A percentile compares a stretch with the other conserved stretches of the same genome.
Conservation (phyloP, 208 protist species). For the Leishmania guyanensis region DNA sequence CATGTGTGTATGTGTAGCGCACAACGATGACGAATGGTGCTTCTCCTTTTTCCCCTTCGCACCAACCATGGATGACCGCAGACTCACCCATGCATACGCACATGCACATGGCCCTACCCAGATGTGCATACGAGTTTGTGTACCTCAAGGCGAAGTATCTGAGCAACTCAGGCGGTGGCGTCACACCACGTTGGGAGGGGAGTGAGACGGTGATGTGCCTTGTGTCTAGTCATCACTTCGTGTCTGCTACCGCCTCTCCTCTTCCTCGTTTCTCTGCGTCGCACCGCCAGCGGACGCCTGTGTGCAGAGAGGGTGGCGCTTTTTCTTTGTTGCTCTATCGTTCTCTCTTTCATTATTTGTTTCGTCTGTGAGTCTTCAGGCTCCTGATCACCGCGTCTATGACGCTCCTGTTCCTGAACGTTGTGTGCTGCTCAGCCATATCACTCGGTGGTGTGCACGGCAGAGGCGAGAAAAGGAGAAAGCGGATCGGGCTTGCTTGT, state of each 20-base stretch:
- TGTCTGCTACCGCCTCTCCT: background rate
- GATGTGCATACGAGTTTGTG: background rate
- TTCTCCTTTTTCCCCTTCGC: background rate
- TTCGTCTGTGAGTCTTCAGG: background rate
- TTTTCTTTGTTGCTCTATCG: too few species aligned
- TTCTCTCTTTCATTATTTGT: background rate
- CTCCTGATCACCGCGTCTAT: background rate
- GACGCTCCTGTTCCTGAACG: too few species aligned
- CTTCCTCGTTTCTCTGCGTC: background rate
- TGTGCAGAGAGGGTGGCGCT: background rate
- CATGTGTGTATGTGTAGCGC: background rate
- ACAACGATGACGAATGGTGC: background rate
- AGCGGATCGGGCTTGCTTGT: background rate
- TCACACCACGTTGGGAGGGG: background rate
- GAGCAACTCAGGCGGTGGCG: background rate
- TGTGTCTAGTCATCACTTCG: background rate
- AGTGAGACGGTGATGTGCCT: background rate
- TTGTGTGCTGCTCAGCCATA: background rate
- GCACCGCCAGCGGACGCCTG: background rate
- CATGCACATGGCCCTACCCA: background rate
- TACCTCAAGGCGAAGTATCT: background rate
- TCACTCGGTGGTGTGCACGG: background rate
- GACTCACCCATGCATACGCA: background rate
- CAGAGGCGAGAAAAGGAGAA: background rate
- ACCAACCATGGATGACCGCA: background rate